phyloP scores from a whole-genome alignment of 148 eudicot genomes.

The Camellia lanceoleosa region DNA sequence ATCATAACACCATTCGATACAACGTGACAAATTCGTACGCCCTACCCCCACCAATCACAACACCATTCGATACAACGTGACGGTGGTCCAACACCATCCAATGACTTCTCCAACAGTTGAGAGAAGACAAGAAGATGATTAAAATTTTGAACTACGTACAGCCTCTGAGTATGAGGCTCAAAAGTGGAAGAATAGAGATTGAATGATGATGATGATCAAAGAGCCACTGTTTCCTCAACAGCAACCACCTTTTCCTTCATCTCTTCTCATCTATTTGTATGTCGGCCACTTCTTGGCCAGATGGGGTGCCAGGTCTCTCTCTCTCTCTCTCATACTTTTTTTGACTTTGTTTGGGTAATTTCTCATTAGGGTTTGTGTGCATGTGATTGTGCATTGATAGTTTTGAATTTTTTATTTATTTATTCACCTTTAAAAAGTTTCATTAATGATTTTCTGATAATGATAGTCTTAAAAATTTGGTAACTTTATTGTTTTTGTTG shows the following conservation, averaged over 20 bases:
- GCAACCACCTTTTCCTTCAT: constrained; percentile 32
- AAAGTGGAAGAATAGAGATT: neutral
- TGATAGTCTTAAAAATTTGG: neutral
- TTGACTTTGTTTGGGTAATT: neutral
- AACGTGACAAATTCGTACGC: too few species aligned
- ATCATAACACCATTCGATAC: too few species aligned
- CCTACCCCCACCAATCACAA: too few species aligned
- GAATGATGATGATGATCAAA: neutral
- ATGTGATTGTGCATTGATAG: neutral
- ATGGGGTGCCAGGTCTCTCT: constrained; percentile 75
- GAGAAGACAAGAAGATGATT: neutral
- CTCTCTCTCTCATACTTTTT: constrained; percentile 6
- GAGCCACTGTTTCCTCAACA: constrained; percentile 16
- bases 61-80: too few species aligned
- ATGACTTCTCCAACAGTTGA: too few species aligned
- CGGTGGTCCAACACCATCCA: too few species aligned
- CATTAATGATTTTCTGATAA: neutral
- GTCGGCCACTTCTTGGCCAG: constrained; percentile 74
- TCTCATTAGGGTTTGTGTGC: neutral
- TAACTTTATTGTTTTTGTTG: too few species aligned
- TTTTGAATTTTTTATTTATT: neutral
- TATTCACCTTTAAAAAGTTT: neutral
- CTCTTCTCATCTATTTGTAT: constrained; percentile 51
- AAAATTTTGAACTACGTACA: neutral
- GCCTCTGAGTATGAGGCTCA: too few species aligned